These are phyloP conservation scores for Nannizziopsis arthrosporioides DNA, from an alignment of 2,329 filamentous ascomycete genomes.

Conservation along the genomic window DNA sequence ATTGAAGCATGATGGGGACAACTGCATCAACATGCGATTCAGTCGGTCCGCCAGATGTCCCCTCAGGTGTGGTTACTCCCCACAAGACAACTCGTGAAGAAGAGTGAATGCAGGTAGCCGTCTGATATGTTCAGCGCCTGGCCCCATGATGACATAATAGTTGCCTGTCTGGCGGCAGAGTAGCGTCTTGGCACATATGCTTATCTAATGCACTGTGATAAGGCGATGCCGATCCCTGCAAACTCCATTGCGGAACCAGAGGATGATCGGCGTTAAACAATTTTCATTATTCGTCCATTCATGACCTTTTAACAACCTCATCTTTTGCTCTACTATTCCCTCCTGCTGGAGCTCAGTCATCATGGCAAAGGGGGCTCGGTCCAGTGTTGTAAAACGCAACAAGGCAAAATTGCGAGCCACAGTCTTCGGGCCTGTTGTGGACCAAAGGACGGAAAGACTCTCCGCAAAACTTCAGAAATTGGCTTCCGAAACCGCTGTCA, in stretches of 20 bases:
- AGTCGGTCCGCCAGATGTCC: too few species aligned
- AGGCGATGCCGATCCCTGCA: too few species aligned
- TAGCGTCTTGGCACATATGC: too few species aligned
- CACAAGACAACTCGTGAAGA: background rate
- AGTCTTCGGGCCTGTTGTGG: slow-evolving; percentile 74
- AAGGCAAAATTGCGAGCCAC: slow-evolving; percentile 65
- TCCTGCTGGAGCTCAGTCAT: background rate
- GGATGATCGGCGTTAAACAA: background rate
- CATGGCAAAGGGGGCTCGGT: slow-evolving; percentile 81
- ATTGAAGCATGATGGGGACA: slow-evolving; percentile 2
- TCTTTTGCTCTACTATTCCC: background rate
- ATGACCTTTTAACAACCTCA: background rate
- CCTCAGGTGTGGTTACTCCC: background rate
- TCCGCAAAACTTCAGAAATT: slow-evolving; percentile 76
- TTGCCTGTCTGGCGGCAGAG: too few species aligned
- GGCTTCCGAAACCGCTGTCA: slow-evolving; percentile 52
- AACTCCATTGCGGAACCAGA: too few species aligned
- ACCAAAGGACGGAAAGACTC: slow-evolving; percentile 67
- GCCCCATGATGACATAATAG: too few species aligned
- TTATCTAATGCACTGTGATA: background rate
- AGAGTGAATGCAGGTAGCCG: too few species aligned
- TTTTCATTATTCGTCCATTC: background rate
- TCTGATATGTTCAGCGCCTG: too few species aligned
- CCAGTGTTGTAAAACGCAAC: slow-evolving; percentile 72
- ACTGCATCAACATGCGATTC: background rate